phyloP scores from a whole-genome alignment of 2,329 filamentous ascomycete genomes.

The Diaporthe helianthi region DNA sequence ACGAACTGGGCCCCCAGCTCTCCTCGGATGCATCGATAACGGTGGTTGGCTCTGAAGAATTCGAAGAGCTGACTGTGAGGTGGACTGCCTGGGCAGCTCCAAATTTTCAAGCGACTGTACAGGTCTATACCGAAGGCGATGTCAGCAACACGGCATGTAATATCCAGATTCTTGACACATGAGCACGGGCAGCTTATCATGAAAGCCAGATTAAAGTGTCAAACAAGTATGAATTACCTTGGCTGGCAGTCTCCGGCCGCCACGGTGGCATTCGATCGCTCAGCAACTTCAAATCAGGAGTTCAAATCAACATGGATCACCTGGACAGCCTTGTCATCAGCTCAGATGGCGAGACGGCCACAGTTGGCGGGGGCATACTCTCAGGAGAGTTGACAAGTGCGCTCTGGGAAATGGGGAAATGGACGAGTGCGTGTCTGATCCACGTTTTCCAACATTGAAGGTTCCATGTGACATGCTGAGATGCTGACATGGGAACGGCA shows the following conservation, averaged over 20 bases:
- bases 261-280: conserved; percentile 60
- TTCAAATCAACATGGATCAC: conserved; percentile 56
- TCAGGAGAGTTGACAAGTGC: conserved; percentile 54
- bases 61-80: neutral
- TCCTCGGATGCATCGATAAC: neutral
- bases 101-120: neutral
- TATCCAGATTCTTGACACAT: too few relatives aligned
- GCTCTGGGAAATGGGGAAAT: conserved; percentile 58
- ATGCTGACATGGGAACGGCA: neutral
- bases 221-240: conserved; percentile 53
- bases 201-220: conserved; percentile 53
- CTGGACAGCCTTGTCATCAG: conserved; percentile 52
- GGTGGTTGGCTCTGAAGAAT: neutral
- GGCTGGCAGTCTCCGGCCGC: conserved; percentile 59
- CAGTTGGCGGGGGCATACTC: conserved; percentile 54
- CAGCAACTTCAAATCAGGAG: conserved; percentile 55
- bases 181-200: neutral
- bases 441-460: too few relatives aligned
- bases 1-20: conserved; percentile 1
- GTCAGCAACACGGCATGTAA: conserved; percentile 16
- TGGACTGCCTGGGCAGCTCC: conserved; percentile 12
- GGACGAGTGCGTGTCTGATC: conserved; percentile 37
- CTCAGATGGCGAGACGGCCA: conserved; percentile 53
- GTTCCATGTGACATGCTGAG: too few relatives aligned
- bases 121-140: conserved; percentile 5